Conservation (phyloP, 1,284 basidiomycete species). For the Ustilago xerochloae region DNA sequence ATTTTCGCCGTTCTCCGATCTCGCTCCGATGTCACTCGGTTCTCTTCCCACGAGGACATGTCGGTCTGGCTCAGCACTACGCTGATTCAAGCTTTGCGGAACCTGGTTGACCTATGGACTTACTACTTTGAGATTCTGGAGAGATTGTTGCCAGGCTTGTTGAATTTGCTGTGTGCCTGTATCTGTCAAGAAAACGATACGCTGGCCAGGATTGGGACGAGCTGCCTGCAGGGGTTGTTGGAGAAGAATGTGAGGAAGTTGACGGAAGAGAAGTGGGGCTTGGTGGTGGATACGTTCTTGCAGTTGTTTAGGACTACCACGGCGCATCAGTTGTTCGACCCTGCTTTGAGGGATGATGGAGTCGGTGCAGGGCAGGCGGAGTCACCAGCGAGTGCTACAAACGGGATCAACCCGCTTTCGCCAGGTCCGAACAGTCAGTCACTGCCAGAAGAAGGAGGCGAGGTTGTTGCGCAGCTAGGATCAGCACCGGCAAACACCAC, state of each 20-base stretch:
- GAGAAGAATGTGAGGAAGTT: conserved; percentile 94
- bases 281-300: conserved; percentile 91
- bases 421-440: conserved; percentile 46
- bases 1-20: conserved; percentile 97
- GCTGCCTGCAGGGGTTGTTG: conserved; percentile 93
- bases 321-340: conserved; percentile 94
- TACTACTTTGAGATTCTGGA: conserved; percentile 94
- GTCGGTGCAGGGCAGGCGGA: neutral
- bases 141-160: conserved; percentile 85
- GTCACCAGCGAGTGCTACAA: conserved; percentile 29
- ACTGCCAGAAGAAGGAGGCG: neutral
- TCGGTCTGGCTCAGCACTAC: conserved; percentile 99
- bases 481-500: neutral
- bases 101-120: conserved; percentile 95
- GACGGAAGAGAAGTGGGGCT: conserved; percentile 86
- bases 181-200: conserved; percentile 95
- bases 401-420: conserved; percentile 27
- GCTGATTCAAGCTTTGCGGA: conserved; percentile 96
- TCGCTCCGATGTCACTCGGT: conserved; percentile 81
- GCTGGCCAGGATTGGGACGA: conserved; percentile 95
- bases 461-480: neutral
- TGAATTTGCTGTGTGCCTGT: conserved; percentile 94
- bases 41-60: conserved; percentile 97
- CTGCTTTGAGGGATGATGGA: conserved; percentile 78
- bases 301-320: conserved; percentile 97